Evolutionary conservation across 1,139 yeast genomes (phyloP).

Genomic region (Suhomyces anneliseae): DNA sequence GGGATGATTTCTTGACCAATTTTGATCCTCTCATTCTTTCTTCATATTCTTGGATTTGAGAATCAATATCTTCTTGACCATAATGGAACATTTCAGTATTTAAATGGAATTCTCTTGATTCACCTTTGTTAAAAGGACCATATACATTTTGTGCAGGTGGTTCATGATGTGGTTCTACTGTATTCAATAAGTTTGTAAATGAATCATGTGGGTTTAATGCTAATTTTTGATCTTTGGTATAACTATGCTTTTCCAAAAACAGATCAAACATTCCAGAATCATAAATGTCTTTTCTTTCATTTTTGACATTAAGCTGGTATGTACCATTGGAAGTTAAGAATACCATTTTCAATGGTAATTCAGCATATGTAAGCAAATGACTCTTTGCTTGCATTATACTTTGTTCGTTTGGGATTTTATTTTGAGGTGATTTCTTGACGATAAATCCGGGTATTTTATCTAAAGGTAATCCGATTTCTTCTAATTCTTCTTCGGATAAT

Average conservation of each 20-base stretch:
- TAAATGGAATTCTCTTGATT: slow-evolving; percentile 21
- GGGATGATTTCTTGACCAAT: background rate
- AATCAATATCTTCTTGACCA: slow-evolving; percentile 20
- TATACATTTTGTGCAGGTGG: slow-evolving; percentile 14
- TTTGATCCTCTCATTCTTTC: slow-evolving; percentile 9
- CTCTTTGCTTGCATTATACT: slow-evolving; percentile 32
- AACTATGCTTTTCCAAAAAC: slow-evolving; percentile 15
- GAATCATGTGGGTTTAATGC: slow-evolving; percentile 5
- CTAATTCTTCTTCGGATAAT: slow-evolving; percentile 16
- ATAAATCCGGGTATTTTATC: slow-evolving; percentile 28
- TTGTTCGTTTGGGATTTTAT: slow-evolving; percentile 29
- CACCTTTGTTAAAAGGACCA: slow-evolving; percentile 8
- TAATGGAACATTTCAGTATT: slow-evolving; percentile 24
- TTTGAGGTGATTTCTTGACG: slow-evolving; percentile 28
- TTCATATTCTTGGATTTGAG: slow-evolving; percentile 21
- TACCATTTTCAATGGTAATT: slow-evolving; percentile 18
- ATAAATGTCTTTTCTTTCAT: slow-evolving; percentile 23
- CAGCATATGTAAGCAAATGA: slow-evolving; percentile 20
- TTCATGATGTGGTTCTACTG: slow-evolving; percentile 5
- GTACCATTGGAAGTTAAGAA: slow-evolving; percentile 21
- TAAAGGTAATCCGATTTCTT: slow-evolving; percentile 14
- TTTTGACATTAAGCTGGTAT: slow-evolving; percentile 16
- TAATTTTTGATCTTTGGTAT: background rate
- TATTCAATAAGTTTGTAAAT: slow-evolving; percentile 6
- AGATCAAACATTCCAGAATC: slow-evolving; percentile 28